A percentile compares a stretch with the other conserved stretches of the same genome.
Conservation (phyloP, 257 asterid species). For the Capsicum baccatum region DNA sequence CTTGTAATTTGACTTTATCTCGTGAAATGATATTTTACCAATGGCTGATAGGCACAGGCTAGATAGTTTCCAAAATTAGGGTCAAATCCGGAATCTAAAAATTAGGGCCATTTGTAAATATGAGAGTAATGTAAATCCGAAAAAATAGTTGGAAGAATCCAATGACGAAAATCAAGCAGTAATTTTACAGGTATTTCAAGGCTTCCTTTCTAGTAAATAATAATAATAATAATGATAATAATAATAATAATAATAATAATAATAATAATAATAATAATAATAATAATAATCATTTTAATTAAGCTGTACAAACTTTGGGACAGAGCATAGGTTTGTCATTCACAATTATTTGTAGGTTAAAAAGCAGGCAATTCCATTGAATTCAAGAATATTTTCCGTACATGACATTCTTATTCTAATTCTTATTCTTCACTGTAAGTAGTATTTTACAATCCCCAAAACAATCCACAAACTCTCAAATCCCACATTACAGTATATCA, state of each 20-base stretch:
- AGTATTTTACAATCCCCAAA: neutral
- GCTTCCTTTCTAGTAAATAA: neutral
- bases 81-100: neutral
- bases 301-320: neutral
- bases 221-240: neutral
- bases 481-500: conserved; percentile 15
- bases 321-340: neutral
- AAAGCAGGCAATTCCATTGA: neutral
- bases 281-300: neutral
- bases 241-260: neutral
- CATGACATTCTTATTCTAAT: neutral
- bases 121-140: no score
- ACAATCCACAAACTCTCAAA: neutral
- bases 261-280: neutral
- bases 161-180: neutral
- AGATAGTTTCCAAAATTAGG: neutral
- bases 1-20: neutral
- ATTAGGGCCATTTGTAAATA: neutral
- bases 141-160: neutral
- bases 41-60: neutral
- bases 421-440: neutral
- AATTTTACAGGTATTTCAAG: no score
- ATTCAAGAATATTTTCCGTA: neutral
- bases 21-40: neutral
- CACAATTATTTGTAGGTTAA: neutral